Evolutionary conservation across 331 rosid genomes (phyloP), one percentile per base, ranked within the genome.

Genomic region (Quercus phellos): DNA sequence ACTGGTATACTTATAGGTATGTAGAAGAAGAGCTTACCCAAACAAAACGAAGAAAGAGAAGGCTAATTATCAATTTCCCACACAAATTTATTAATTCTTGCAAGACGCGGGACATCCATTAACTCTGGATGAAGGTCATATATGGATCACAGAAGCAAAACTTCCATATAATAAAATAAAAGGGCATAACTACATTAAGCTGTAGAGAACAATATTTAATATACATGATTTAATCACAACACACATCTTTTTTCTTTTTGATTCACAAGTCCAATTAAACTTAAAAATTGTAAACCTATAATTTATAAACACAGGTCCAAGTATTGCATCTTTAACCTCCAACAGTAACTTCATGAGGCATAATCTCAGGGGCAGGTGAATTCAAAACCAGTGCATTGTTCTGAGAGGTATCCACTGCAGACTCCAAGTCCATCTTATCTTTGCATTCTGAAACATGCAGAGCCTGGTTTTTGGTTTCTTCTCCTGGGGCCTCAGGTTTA

Each of bases 261-360:
- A 46, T 70, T 71, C 51, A 61, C 68, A 63, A 55, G 55, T 72
- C 5, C n/a, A 46, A 76, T 68, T 80, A 67, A 84, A 80, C 77
- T 29, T 67, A 78, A 80, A 84, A 70, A 34, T 68, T 56, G 72
- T 14, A 82, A 32, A 73, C 82, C 80, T 76, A 80, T 74, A 43
- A 70, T 74, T 67, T 75, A 26, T 74, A 78, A 84, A 82, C 77
- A 84, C 75, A 68, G 43, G 63, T 67, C 38, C 68, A 42, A 76
- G 46, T 70, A 67, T 18, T 61, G 27, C 19, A 64, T 78, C 76
- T 69, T 83, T 83, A 92, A 84, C 84, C 87, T 77, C 97, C 97
- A 77, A 89, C 89, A 8, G 87, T 1, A 73, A 88, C 96, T 85
- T 89, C 97, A 69, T 70, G 84, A 19, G 92, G 79, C 79, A 78